Conservation (phyloP, 2,329 filamentous ascomycete species). For the Lomentospora prolificans region DNA sequence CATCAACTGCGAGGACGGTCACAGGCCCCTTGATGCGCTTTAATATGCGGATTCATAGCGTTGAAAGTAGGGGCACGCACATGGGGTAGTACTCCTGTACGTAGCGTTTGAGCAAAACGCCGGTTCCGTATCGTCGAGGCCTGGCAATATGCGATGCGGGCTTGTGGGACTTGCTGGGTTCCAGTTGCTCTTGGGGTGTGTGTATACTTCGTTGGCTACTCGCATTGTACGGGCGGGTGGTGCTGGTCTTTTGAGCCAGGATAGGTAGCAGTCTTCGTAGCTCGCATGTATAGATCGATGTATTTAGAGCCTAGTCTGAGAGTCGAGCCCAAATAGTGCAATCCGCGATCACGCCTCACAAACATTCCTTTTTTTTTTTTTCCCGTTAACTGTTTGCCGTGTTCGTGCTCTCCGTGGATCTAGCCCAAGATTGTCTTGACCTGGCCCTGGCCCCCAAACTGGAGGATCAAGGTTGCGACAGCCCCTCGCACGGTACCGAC, state of each 20-base stretch:
- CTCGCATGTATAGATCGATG: too few species aligned
- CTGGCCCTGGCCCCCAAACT: background rate
- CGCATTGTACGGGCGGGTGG: too few species aligned
- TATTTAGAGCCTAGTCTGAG: background rate
- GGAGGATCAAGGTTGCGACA: background rate
- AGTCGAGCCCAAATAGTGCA: background rate
- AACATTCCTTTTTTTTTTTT: too few species aligned
- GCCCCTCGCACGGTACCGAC: too few species aligned
- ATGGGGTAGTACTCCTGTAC: background rate
- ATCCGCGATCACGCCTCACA: background rate
- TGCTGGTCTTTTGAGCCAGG: too few species aligned
- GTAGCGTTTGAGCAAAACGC: background rate
- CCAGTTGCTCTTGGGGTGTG: background rate
- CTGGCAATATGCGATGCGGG: background rate
- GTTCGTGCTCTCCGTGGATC: too few species aligned
- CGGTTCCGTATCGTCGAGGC: background rate
- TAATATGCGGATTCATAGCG: too few species aligned
- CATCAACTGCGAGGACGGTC: too few species aligned
- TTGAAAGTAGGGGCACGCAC: too few species aligned
- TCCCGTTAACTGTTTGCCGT: too few species aligned
- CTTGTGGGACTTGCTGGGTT: background rate
- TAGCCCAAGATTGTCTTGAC: background rate
- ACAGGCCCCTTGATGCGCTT: too few species aligned
- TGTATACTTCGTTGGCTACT: background rate
- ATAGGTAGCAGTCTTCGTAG: too few species aligned